phyloP scores from a whole-genome alignment of 75 land plant species.

The Selaginella moellendorffii region DNA sequence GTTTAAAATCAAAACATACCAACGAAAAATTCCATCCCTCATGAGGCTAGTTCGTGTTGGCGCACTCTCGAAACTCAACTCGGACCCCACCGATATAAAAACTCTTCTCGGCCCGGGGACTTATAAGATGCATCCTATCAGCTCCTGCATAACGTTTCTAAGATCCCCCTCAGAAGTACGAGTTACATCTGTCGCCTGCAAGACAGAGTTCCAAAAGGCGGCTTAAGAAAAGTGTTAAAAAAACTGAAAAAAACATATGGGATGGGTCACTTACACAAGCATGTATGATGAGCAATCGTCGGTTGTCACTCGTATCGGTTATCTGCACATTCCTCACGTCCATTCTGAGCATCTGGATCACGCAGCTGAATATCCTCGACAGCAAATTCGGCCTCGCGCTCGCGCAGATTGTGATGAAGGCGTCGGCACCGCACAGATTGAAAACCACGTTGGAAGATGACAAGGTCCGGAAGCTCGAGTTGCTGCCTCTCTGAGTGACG shows the following conservation, averaged over 20 bases:
- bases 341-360: slow-evolving; percentile 42
- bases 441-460: slow-evolving; percentile 50
- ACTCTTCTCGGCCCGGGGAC: background rate
- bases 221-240: no score
- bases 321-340: slow-evolving; percentile 47
- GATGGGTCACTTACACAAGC: slow-evolving; percentile 55
- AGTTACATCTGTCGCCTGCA: background rate
- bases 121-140: background rate
- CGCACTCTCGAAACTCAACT: background rate
- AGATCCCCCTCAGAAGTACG: background rate
- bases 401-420: slow-evolving; percentile 31
- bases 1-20: background rate
- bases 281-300: slow-evolving; percentile 43
- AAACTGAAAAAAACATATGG: no score
- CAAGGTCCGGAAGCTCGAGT: slow-evolving; percentile 35
- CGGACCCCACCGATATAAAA: background rate
- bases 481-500: background rate
- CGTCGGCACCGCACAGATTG: slow-evolving; percentile 40
- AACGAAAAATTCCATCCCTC: background rate
- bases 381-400: slow-evolving; percentile 35
- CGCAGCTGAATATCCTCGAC: slow-evolving; percentile 24
- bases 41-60: background rate
- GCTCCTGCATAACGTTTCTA: background rate
- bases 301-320: slow-evolving; percentile 20
- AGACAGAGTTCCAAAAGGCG: no score